Evolutionary conservation across 257 asterid genomes (phyloP).

Genomic region (Gynochthodes officinalis): DNA sequence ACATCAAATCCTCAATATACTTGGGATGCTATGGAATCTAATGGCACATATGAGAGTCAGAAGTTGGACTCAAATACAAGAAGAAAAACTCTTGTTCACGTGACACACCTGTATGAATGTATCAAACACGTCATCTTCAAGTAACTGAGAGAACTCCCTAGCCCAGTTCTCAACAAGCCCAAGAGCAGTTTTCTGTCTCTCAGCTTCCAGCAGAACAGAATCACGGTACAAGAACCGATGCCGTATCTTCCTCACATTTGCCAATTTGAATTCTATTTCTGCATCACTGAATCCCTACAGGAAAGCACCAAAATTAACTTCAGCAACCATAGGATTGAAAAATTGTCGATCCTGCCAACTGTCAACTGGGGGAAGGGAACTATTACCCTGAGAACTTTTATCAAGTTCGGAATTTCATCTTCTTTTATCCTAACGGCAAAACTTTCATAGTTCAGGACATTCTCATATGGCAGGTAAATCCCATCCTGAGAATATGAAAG

Average conservation of each 20-base stretch:
- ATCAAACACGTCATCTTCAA: constrained; percentile 69
- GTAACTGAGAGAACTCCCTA: constrained; percentile 43
- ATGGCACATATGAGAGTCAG: neutral
- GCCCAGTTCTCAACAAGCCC: constrained; percentile 72
- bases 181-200: constrained; percentile 60
- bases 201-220: constrained; percentile 88
- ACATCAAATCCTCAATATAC: neutral
- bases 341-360: neutral
- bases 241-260: constrained; percentile 81
- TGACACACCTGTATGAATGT: constrained; percentile 76
- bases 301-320: constrained; percentile 22
- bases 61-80: neutral
- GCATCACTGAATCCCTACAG: constrained; percentile 65
- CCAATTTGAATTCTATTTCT: constrained; percentile 70
- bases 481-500: constrained; percentile 60
- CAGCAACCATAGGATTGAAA: constrained; percentile 1
- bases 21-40: neutral
- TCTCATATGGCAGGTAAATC: constrained; percentile 89
- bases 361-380: constrained; percentile 19
- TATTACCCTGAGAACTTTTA: constrained; percentile 71
- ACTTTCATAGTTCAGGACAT: constrained; percentile 72
- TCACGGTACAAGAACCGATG: constrained; percentile 85
- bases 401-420: constrained; percentile 79
- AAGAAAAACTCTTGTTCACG: neutral
- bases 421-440: constrained; percentile 88